Evolutionary conservation across 2,329 filamentous ascomycete genomes (phyloP).

Genomic region (Phoma sp.): DNA sequence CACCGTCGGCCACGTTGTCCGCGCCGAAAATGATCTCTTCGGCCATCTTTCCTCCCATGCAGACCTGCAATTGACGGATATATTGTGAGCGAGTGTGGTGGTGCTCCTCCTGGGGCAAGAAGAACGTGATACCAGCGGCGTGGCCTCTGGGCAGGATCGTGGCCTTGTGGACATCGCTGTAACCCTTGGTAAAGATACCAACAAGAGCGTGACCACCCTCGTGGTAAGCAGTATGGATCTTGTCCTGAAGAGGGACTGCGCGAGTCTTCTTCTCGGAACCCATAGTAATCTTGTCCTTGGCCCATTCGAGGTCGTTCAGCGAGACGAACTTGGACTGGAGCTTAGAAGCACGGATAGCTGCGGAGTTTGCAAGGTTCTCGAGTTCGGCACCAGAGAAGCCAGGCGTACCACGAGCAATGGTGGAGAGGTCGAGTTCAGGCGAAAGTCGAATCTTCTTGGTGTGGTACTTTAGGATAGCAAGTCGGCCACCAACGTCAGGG

Average conservation of each 20-base stretch:
- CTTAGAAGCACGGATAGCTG: conserved; percentile 92
- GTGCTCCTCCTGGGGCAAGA: conserved; percentile 90
- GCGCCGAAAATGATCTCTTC: conserved; percentile 91
- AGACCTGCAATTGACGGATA: conserved; percentile 77
- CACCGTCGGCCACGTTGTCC: conserved; percentile 91
- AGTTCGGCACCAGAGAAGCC: conserved; percentile 95
- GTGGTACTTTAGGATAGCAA: conserved; percentile 93
- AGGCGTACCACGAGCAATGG: conserved; percentile 84
- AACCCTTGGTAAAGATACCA: conserved; percentile 78
- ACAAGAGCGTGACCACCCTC: conserved; percentile 96
- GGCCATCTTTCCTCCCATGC: conserved; percentile 84
- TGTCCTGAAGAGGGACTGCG: conserved; percentile 91
- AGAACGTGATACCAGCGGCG: conserved; percentile 84
- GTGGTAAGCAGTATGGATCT: conserved; percentile 93
- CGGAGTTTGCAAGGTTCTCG: conserved; percentile 96
- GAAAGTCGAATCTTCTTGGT: conserved; percentile 86
- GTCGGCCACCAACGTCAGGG: conserved; percentile 89
- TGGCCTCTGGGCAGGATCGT: conserved; percentile 93
- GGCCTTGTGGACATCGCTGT: conserved; percentile 89
- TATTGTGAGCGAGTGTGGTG: conserved; percentile 81
- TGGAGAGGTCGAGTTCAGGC: conserved; percentile 79
- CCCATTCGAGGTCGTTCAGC: conserved; percentile 90
- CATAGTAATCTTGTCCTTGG: conserved; percentile 98
- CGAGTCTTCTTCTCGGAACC: conserved; percentile 89
- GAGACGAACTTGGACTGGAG: conserved; percentile 77